Evolutionary conservation across 176 grass and related monocot genomes (phyloP).

Genomic region (Oryza meridionalis): DNA sequence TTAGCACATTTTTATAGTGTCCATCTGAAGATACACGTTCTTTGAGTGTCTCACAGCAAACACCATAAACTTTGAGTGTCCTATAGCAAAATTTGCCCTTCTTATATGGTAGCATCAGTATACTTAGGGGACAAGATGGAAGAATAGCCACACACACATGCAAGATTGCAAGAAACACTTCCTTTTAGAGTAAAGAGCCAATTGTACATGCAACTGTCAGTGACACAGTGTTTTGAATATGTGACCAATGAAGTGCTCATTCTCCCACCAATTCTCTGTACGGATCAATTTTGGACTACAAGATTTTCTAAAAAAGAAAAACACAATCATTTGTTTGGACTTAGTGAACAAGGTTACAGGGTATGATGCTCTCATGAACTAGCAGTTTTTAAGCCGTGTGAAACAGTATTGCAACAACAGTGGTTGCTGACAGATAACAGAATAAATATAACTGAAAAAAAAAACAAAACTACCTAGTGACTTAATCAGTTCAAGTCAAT

Average conservation of each 20-base stretch:
- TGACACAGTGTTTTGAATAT: background rate
- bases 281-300: background rate
- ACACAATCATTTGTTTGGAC: background rate
- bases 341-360: background rate
- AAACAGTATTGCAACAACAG: background rate
- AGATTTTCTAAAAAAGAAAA: background rate
- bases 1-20: too few relatives aligned
- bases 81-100: background rate
- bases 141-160: background rate
- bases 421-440: background rate
- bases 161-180: background rate
- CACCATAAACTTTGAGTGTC: too few relatives aligned
- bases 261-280: background rate
- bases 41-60: too few relatives aligned
- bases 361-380: background rate
- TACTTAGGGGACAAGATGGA: background rate
- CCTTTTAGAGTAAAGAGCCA: background rate
- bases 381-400: background rate
- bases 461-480: background rate
- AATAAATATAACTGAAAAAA: background rate
- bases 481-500: background rate
- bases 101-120: background rate
- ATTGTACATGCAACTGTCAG: constrained; percentile 15
- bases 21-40: too few relatives aligned
- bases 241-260: background rate